These are phyloP conservation scores for Phytophthora tubulina DNA, from an alignment of 352 stramenopile species.

Conservation along the genomic window DNA sequence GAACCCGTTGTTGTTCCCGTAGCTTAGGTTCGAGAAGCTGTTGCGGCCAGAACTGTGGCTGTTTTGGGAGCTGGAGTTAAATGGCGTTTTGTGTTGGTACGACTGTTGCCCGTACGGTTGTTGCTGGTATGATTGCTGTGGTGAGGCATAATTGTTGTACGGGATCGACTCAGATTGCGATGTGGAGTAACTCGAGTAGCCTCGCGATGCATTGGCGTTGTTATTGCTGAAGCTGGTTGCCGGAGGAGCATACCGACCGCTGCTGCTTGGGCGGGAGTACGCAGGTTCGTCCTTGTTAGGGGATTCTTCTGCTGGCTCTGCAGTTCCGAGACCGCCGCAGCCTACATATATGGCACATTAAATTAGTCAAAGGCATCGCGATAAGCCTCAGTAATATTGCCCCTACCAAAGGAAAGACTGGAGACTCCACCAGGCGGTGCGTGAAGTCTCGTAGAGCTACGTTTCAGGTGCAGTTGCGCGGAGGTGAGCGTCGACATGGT, in stretches of 20 bases:
- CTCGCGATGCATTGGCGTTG: conserved; percentile 17
- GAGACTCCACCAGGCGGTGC: conserved; percentile 72
- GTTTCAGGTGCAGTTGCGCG: conserved; percentile 76
- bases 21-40: not conserved
- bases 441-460: conserved; percentile 80
- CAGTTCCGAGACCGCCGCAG: conserved; percentile 63
- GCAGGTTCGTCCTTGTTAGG: conserved; percentile 28
- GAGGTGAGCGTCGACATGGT: conserved; percentile 85
- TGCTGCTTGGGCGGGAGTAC: conserved; percentile 25
- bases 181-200: conserved; percentile 20
- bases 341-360: conserved; percentile 19
- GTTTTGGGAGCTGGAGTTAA: conserved; percentile 20
- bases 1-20: conserved; percentile 19
- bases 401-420: conserved; percentile 75
- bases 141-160: conserved; percentile 20
- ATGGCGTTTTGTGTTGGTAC: conserved; percentile 32
- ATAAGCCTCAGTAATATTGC: not conserved
- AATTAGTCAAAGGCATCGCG: not conserved
- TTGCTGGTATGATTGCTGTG: conserved; percentile 26
- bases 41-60: conserved; percentile 3
- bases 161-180: conserved; percentile 5
- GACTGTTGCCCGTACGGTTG: conserved; percentile 13
- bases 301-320: conserved; percentile 36
- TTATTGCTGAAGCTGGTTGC: conserved; percentile 17
- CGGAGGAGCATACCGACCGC: conserved; percentile 22